Evolutionary conservation across 352 stramenopile genomes (phyloP), one percentile per base, ranked within the genome.

Genomic region (Elongisporangium undulatum): DNA sequence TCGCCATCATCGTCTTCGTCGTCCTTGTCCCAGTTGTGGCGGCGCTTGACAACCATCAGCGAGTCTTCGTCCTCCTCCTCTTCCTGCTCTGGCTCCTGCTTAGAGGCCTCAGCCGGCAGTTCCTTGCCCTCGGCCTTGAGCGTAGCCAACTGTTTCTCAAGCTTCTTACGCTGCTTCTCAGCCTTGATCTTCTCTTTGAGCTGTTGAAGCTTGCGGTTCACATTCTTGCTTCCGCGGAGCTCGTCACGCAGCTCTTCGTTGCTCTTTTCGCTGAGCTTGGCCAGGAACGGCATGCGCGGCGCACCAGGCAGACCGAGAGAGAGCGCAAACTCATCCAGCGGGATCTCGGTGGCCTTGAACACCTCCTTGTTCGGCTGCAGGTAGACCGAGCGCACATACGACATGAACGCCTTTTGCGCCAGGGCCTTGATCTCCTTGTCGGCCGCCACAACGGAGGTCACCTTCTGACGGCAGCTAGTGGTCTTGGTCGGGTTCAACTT

Each of bases 111-210:
- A 39, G 62, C 65, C 56, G 59, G 34, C 62, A 66, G 50, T 20
- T 64, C 67, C 64, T 71, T 70, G 15, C 71, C 59, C 17, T 75
- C 69, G 17, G 68, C 61, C 48, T 66, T 68, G 49, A 86, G 62
- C 38, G 71, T 61, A 60, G 72, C 68, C 23, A 93, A 54, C 45
- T 96, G 70, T 26, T 87, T 90, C 12, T 85, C 87, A 26, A 97
- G 73, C 21, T 89, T 87, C 72, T 98, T 98, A 66, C 94, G 82
- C 59, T 97, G 74, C 71, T 98, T 98, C 68, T 99, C 95, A 6
- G 87, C 83, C 67, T 98, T 97, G 64, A 99, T 99, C 72, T 99
- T 97, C 50, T 99, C 95, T 67, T 99, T 99, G 9, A 99, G 85
- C 72, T 96, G 85, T 68, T 98, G 82, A 19, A 99, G 72, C 68